Conservation (phyloP, 2,329 filamentous ascomycete species). For the Fusarium coicis region DNA sequence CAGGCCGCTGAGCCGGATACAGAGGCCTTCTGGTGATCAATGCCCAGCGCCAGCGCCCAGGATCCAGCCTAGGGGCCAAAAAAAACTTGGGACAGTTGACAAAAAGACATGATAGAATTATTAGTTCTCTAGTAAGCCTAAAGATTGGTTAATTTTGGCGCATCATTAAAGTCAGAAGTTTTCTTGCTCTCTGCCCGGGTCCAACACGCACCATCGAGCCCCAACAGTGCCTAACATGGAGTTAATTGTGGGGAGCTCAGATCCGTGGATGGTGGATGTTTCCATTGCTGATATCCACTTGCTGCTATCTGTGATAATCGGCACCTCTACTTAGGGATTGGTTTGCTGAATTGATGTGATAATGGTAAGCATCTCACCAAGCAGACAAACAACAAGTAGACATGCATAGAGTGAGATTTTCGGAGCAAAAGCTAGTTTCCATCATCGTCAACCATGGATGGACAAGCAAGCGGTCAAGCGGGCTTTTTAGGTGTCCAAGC, state of each 20-base stretch:
- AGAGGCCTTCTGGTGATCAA: conserved; percentile 37
- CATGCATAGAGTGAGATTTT: background rate
- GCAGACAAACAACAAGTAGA: background rate
- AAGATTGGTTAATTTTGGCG: background rate
- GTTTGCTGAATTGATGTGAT: conserved; percentile 16
- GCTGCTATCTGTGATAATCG: conserved; percentile 13
- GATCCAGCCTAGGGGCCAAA: background rate
- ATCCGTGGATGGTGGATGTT: conserved; percentile 10
- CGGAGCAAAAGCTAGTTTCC: background rate
- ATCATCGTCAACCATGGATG: background rate
- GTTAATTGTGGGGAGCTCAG: conserved; percentile 21
- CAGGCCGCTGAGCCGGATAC: conserved; percentile 32
- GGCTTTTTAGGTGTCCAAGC: background rate
- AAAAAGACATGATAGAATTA: background rate
- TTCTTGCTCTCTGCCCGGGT: background rate
- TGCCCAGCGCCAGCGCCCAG: conserved; percentile 18
- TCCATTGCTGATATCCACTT: conserved; percentile 13
- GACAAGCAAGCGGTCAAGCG: conserved; percentile 17
- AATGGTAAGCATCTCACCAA: conserved; percentile 27
- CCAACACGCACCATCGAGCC: conserved; percentile 28
- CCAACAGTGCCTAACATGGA: conserved; percentile 37
- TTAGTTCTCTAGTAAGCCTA: background rate
- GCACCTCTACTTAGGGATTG: background rate
- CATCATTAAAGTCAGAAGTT: background rate
- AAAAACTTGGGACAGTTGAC: background rate